Evolutionary conservation across 108 stramenopile genomes (phyloP).

Genomic region (Skeletonema grethae): DNA sequence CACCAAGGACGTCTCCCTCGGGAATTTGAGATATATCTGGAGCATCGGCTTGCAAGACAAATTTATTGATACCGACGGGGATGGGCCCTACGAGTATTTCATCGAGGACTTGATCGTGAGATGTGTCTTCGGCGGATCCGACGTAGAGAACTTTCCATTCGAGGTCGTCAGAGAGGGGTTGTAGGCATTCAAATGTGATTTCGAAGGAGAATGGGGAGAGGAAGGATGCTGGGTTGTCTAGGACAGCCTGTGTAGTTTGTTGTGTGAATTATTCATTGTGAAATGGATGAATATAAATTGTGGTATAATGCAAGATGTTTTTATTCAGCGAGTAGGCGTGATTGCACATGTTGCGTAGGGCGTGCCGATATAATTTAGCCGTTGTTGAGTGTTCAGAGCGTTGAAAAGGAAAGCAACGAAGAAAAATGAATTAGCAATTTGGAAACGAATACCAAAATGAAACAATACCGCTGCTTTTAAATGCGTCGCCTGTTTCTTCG

Average conservation of each 20-base stretch:
- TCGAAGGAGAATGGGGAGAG: constrained; percentile 97
- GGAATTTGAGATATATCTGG: constrained; percentile 87
- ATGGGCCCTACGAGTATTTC: constrained; percentile 98
- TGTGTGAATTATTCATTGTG: neutral
- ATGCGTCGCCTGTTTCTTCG: no score
- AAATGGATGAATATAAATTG: neutral
- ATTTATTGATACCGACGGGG: constrained; percentile 92
- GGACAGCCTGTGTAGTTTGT: constrained; percentile 65
- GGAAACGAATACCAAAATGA: neutral
- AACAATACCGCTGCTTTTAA: neutral
- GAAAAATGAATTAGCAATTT: neutral
- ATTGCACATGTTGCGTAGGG: neutral
- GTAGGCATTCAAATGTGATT: constrained; percentile 98
- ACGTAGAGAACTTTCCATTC: constrained; percentile 99
- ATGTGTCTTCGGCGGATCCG: constrained; percentile 89
- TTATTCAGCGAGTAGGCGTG: neutral
- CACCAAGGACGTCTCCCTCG: constrained; percentile 90
- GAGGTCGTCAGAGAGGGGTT: constrained; percentile 72
- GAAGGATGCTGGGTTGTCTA: constrained; percentile 95
- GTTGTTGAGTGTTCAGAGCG: neutral
- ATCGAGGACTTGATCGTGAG: constrained; percentile 92
- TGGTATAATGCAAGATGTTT: neutral
- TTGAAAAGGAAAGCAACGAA: neutral
- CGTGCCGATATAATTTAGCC: neutral
- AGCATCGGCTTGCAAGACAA: constrained; percentile 90